Conservation (phyloP, 2,329 filamentous ascomycete species). For the Bipolaris oryzae region DNA sequence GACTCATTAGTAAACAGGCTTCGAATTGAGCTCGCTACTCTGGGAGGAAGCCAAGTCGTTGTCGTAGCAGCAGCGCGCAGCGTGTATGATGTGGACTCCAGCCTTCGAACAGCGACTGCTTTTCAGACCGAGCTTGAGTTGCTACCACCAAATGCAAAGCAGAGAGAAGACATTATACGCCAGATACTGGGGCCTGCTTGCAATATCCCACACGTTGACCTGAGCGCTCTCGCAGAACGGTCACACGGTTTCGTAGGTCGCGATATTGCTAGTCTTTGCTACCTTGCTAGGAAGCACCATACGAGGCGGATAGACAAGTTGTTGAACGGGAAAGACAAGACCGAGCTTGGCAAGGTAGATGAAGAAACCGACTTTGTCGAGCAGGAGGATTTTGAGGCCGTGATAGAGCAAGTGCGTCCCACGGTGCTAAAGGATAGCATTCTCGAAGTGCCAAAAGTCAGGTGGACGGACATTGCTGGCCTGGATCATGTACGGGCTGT, state of each 20-base stretch:
- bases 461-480: constrained; percentile 88
- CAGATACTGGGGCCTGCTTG: constrained; percentile 54
- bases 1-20: constrained; percentile 35
- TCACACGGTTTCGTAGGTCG: constrained; percentile 87
- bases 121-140: constrained; percentile 74
- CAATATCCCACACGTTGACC: constrained; percentile 55
- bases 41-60: constrained; percentile 65
- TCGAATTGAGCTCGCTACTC: constrained; percentile 53
- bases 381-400: constrained; percentile 65
- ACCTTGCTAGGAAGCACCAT: constrained; percentile 55
- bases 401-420: constrained; percentile 73
- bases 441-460: constrained; percentile 82
- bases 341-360: constrained; percentile 22
- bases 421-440: constrained; percentile 90
- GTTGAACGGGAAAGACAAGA: constrained; percentile 32
- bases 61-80: constrained; percentile 78
- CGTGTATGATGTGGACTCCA: constrained; percentile 71
- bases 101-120: constrained; percentile 68
- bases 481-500: constrained; percentile 73
- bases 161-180: constrained; percentile 75
- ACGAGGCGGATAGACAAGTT: constrained; percentile 14
- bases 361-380: constrained; percentile 30
- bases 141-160: constrained; percentile 73
- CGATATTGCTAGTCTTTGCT: constrained; percentile 72
- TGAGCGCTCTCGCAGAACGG: constrained; percentile 66